Percentiles rank a stretch among this genome's conserved stretches.
phyloP scores from a whole-genome alignment of 2,329 filamentous ascomycete genomes.

The Fusarium sulawesiense region DNA sequence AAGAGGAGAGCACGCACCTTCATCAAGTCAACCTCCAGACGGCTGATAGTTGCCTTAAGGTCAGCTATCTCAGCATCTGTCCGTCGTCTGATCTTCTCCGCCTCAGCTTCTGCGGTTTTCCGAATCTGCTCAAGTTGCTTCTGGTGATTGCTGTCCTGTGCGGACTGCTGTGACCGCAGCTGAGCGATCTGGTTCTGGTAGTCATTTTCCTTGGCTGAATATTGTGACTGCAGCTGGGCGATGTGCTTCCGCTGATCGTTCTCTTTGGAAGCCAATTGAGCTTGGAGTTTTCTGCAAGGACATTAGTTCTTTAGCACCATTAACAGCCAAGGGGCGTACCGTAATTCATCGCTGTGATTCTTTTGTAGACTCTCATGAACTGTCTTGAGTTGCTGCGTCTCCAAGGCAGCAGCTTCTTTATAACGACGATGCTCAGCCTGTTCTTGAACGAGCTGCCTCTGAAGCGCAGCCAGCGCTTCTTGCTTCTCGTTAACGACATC shows the following conservation, averaged over 20 bases:
- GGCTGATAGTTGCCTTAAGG: conserved; percentile 68
- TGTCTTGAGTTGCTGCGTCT: conserved; percentile 61
- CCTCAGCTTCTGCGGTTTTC: conserved; percentile 61
- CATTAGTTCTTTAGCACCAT: conserved; percentile 15
- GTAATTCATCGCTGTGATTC: conserved; percentile 75
- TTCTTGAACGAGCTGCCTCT: conserved; percentile 74
- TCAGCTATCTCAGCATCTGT: conserved; percentile 72
- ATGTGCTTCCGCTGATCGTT: conserved; percentile 48
- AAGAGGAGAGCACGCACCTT: conserved; percentile 57
- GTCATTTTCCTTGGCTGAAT: conserved; percentile 43
- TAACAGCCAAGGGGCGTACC: conserved; percentile 52
- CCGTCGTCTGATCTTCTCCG: conserved; percentile 60
- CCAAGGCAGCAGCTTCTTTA: conserved; percentile 63
- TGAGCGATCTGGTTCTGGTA: conserved; percentile 45
- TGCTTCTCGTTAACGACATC: conserved; percentile 61
- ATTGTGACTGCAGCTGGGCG: conserved; percentile 47
- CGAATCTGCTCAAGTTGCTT: conserved; percentile 59
- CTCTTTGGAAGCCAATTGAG: conserved; percentile 47
- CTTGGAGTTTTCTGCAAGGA: conserved; percentile 47
- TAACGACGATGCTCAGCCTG: conserved; percentile 76
- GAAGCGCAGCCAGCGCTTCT: conserved; percentile 59
- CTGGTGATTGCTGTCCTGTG: conserved; percentile 52
- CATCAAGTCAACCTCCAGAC: conserved; percentile 71
- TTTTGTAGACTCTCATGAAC: conserved; percentile 78
- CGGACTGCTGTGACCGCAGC: conserved; percentile 34